Evolutionary conservation across 495 filamentous ascomycete species (phyloP).

Genomic region (Pyronema domesticum): DNA sequence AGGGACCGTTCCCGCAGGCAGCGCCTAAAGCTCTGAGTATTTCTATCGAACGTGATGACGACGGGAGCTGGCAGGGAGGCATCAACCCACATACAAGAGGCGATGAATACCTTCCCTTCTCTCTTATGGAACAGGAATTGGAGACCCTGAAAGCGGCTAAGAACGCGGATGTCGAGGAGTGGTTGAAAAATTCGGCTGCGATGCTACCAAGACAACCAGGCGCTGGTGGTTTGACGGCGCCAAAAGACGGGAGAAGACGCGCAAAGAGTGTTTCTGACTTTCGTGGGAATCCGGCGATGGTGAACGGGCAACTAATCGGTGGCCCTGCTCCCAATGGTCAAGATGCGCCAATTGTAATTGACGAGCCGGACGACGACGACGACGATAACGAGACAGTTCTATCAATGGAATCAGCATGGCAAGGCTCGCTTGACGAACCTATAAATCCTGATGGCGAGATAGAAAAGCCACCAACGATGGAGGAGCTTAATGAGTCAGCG

Average conservation of each 20-base stretch:
- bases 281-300: not conserved
- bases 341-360: not conserved
- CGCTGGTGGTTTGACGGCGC: slow-evolving; percentile 8
- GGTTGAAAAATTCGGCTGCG: slow-evolving; percentile 8
- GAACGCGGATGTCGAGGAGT: slow-evolving; percentile 20
- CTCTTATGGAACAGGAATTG: slow-evolving; percentile 17
- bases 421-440: slow-evolving; percentile 15
- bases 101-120: slow-evolving; percentile 13
- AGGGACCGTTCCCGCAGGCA: slow-evolving; percentile 4
- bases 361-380: slow-evolving; percentile 16
- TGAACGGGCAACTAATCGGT: not conserved
- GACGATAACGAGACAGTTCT: slow-evolving; percentile 5
- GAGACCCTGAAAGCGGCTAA: slow-evolving; percentile 9
- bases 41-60: slow-evolving; percentile 11
- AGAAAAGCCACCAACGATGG: slow-evolving; percentile 10
- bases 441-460: slow-evolving; percentile 5
- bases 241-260: slow-evolving; percentile 5
- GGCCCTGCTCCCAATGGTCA: not conserved
- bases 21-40: slow-evolving; percentile 6
- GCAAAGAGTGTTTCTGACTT: slow-evolving; percentile 19
- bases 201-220: not conserved
- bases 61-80: slow-evolving; percentile 16
- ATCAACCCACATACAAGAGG: slow-evolving; percentile 10
- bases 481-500: slow-evolving; percentile 3
- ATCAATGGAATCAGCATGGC: slow-evolving; percentile 12